Conservation (phyloP, 2,329 filamentous ascomycete species). For the Colletotrichum horii region DNA sequence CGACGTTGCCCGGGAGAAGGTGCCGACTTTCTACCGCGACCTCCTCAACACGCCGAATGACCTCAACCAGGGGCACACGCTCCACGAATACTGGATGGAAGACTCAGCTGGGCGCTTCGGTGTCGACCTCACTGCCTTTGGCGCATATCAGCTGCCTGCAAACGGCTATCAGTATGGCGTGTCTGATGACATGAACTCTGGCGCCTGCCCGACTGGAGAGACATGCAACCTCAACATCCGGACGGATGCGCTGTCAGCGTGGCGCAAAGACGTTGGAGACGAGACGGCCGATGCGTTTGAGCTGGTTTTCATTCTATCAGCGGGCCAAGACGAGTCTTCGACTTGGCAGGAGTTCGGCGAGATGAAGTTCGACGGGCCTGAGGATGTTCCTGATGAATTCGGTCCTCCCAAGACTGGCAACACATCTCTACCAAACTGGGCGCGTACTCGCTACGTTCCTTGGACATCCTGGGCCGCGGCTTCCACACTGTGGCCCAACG, state of each 20-base stretch:
- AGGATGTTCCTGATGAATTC: conserved; percentile 53
- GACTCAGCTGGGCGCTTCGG: conserved; percentile 58
- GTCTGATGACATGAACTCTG: conserved; percentile 52
- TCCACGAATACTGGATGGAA: conserved; percentile 65
- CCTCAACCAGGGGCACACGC: conserved; percentile 54
- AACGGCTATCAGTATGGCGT: conserved; percentile 56
- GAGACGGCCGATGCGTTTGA: conserved; percentile 52
- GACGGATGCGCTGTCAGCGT: conserved; percentile 52
- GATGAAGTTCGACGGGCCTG: conserved; percentile 53
- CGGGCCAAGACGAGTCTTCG: conserved; percentile 59
- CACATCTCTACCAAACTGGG: conserved; percentile 45
- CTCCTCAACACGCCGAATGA: conserved; percentile 54
- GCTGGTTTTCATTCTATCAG: conserved; percentile 58
- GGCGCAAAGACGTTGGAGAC: conserved; percentile 56
- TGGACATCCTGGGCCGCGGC: conserved; percentile 60
- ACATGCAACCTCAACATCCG: conserved; percentile 53
- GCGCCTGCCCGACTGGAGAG: conserved; percentile 46
- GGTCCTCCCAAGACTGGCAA: conserved; percentile 47
- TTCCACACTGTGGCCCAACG: conserved; percentile 58
- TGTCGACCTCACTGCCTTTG: conserved; percentile 58
- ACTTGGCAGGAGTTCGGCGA: conserved; percentile 63
- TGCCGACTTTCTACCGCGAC: conserved; percentile 55
- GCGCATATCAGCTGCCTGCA: conserved; percentile 53
- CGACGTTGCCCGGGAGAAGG: conserved; percentile 41
- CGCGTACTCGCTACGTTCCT: conserved; percentile 54